Conservation (phyloP, 306 rosid species). For the Vicia sativa region DNA sequence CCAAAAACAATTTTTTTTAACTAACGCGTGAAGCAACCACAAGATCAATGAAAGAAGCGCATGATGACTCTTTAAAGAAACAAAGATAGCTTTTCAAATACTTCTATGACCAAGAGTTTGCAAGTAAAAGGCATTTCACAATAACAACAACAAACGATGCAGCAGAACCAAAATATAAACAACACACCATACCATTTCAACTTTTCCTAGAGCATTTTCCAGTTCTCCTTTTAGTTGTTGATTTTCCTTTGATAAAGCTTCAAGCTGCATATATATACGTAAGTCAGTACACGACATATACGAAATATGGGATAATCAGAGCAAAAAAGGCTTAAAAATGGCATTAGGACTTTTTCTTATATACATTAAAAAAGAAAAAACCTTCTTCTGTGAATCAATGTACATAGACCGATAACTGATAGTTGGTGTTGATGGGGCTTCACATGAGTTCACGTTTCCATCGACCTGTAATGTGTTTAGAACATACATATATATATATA, state of each 20-base stretch:
- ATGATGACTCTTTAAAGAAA: background rate
- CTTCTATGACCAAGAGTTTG: constrained; percentile 2
- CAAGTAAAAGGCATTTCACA: background rate
- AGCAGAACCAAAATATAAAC: background rate
- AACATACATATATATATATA: background rate
- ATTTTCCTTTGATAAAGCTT: constrained; percentile 54
- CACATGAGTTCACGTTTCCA: constrained; percentile 31
- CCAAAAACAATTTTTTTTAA: background rate
- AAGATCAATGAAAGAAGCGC: constrained; percentile 11
- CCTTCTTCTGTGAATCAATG: constrained; percentile 66
- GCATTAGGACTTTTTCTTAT: background rate
- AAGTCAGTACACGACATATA: background rate
- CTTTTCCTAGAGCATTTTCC: constrained; percentile 56
- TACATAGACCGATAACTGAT: constrained; percentile 49
- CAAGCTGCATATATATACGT: constrained; percentile 51
- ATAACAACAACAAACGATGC: constrained; percentile 30
- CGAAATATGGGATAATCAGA: background rate
- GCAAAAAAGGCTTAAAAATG: constrained; percentile 10
- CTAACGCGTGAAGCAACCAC: background rate
- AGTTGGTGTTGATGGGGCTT: constrained; percentile 34
- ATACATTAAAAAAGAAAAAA: constrained; percentile 23
- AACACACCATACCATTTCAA: constrained; percentile 64
- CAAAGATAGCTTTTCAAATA: constrained; percentile 1
- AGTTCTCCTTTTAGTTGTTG: constrained; percentile 50
- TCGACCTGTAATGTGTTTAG: constrained; percentile 43